Base-by-base conservation (phyloP, 371 early-diverging fungal genomes). In the Mortierella sp. region DNA sequence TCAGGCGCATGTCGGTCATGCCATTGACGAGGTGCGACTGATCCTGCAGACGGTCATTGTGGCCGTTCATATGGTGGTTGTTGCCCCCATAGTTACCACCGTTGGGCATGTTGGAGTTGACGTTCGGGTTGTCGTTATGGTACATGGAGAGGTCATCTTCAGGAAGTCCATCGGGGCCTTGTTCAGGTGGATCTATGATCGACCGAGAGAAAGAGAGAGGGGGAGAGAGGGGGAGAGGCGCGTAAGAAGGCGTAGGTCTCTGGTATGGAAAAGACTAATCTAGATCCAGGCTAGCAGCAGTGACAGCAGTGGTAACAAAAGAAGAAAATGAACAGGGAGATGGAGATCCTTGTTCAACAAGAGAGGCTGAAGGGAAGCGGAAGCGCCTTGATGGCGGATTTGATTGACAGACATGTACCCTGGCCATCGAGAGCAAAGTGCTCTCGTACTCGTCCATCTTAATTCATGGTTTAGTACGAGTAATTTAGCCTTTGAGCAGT, bases 1-100 rank as follows among this genome's bases (percentile, higher is more conserved):
- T 66, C n/a, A 75, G 71, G 37, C 72, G 76, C 72, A 81, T 63
- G 45, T 68, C 72, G 64, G 18, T 66, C 28, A 75, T 21, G 23
- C 57, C 50, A 45, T 44, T 64, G 51, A 18, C 63, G 37, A 64
- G 56, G 29, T 29, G 37, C 37, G 37, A 37, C 37, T 37, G 37
- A 9, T 37, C 37, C 37, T 37, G 37, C 37, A 37, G 3, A 37
- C 37, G 37, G 37, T 37, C 37, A 9, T 4, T 16, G 60, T 18
- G n/a, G 47, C 23, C 28, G 21, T 26, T 48, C 23, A 46, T 60
- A 26, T 53, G 19, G 14, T 23, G 25, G 47, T 26, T 57, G 56
- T 57, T 66, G 45, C 64, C 64, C 56, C 19, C 64, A 45, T 29
- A 51, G 21, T 68, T 68, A 30, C 25, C 21, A 2, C 29, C 26